Percentiles rank a stretch among this genome's conserved stretches.
Evolutionary conservation across 768 basidiomycete species (phyloP).

Genomic region (Mycena kentingensis): DNA sequence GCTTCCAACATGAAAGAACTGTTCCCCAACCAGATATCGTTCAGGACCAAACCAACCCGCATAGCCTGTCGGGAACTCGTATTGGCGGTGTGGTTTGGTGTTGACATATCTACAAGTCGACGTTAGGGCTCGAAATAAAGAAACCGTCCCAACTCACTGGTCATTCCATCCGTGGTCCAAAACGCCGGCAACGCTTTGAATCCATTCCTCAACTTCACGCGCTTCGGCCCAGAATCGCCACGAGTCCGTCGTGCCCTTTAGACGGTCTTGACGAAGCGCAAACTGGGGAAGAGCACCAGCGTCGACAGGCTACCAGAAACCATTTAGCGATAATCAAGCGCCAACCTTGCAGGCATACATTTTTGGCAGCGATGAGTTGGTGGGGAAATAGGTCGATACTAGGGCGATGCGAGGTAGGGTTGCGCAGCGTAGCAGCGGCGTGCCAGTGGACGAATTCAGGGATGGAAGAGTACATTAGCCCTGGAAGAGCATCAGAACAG

Average conservation of each 20-base stretch:
- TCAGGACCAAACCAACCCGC: slow-evolving; percentile 81
- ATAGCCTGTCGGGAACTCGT: slow-evolving; percentile 96
- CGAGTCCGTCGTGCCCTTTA: slow-evolving; percentile 70
- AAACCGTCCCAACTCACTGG: slow-evolving; percentile 54
- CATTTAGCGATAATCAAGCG: slow-evolving; percentile 7
- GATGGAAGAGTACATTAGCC: slow-evolving; percentile 72
- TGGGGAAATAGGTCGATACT: slow-evolving; percentile 78
- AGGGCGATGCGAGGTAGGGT: slow-evolving; percentile 48
- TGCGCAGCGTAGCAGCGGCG: slow-evolving; percentile 66
- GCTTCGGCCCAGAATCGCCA: slow-evolving; percentile 83
- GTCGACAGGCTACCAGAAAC: slow-evolving; percentile 66
- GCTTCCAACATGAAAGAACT: slow-evolving; percentile 89
- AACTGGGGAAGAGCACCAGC: slow-evolving; percentile 64
- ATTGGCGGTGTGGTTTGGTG: slow-evolving; percentile 61
- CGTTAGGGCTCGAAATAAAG: not conserved
- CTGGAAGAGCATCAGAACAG: slow-evolving; percentile 40
- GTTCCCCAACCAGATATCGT: slow-evolving; percentile 83
- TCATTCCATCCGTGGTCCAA: slow-evolving; percentile 88
- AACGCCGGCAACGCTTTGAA: slow-evolving; percentile 85
- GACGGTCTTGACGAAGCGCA: slow-evolving; percentile 73
- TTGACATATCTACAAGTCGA: slow-evolving; percentile 55
- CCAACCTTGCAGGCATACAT: not conserved
- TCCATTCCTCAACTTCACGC: slow-evolving; percentile 91
- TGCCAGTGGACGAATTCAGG: slow-evolving; percentile 82
- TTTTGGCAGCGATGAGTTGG: slow-evolving; percentile 88